phyloP scores from a whole-genome alignment of 1,284 basidiomycete species.

The Meira miltonrushii region DNA sequence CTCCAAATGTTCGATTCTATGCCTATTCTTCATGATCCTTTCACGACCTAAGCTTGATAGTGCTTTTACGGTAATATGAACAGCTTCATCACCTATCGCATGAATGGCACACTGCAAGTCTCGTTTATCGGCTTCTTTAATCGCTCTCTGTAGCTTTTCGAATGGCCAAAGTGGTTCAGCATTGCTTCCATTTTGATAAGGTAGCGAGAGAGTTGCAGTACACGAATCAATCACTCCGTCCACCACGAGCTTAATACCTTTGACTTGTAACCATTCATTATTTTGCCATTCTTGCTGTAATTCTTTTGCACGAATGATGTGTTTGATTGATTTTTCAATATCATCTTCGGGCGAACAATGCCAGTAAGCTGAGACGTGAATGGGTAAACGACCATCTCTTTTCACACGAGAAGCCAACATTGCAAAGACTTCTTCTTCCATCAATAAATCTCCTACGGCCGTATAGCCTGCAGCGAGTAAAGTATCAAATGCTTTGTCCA shows the following conservation, averaged over 20 bases:
- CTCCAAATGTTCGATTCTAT: constrained; percentile 33
- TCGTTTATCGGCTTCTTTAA: constrained; percentile 22
- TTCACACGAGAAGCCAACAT: constrained; percentile 19
- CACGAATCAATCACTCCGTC: constrained; percentile 32
- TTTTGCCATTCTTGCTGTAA: constrained; percentile 20
- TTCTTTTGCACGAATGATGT: constrained; percentile 20
- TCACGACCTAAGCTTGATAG: constrained; percentile 19
- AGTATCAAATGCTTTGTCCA: constrained; percentile 21
- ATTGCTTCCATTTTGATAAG: constrained; percentile 26
- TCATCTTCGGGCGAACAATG: constrained; percentile 18
- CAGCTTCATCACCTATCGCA: constrained; percentile 28
- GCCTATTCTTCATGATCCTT: constrained; percentile 13
- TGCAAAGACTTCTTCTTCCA: constrained; percentile 19
- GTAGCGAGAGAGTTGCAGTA: constrained; percentile 25
- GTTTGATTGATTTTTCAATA: constrained; percentile 15
- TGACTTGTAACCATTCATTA: constrained; percentile 24
- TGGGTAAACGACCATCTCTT: constrained; percentile 20
- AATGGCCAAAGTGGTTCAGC: constrained; percentile 27
- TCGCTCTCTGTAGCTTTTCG: constrained; percentile 14
- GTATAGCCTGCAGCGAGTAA: constrained; percentile 25
- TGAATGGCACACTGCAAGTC: constrained; percentile 27
- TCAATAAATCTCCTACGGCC: constrained; percentile 25
- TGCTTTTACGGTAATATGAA: constrained; percentile 28
- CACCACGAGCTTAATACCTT: constrained; percentile 28
- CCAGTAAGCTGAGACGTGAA: constrained; percentile 27